Base-by-base conservation (phyloP, 163 green algal genomes). In the Picocystis sp. region DNA sequence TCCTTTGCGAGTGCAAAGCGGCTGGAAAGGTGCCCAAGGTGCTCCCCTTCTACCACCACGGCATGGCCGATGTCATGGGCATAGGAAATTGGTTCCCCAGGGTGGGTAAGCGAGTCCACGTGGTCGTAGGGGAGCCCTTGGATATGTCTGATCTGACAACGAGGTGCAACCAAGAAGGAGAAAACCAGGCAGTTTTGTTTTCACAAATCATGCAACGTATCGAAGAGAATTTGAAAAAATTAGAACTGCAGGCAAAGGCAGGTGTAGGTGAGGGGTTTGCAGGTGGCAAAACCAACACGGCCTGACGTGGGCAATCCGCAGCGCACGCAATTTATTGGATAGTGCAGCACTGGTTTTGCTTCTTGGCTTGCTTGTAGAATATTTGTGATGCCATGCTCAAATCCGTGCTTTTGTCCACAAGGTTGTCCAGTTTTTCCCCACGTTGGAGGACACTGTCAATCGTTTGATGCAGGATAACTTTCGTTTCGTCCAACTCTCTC, bases 391-490 rank as follows among this genome's bases (percentile, higher is more conserved):
- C 88, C 59, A 98, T 73, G 57, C 66, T 83, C 0, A 99, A 78
- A 61, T 98, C 90, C 11, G 73, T 80, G 50, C 64, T 84, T 75
- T 96, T 97, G 58, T 94, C 86, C 22, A 99, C 90, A 45, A 99
- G 70, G 6, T 73, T 76, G 56, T 99, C 90, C 35, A 99, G 69
- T 77, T 96, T 96, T 71, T 98, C 90, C 2, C 90, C 90, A 3
- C 90, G 64, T 62, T 83, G 76, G 57, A 99, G 72, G 60, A 99
- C 86, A 54, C 74, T 89, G 67, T 99, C 90, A 50, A 99, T 99
- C 3, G 90, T 99, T 61, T 94, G 81, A 59, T 89, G 79, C 62
- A 79, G 57, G 45, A 77, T 73, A 22, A 74, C 65, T 61, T 88
- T 88, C 3, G 87, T 96, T 67, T 96, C 87, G 61, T 97, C 89